Base-by-base conservation (phyloP, 2,329 filamentous ascomycete genomes). In the Dactylonectria estremocensis region DNA sequence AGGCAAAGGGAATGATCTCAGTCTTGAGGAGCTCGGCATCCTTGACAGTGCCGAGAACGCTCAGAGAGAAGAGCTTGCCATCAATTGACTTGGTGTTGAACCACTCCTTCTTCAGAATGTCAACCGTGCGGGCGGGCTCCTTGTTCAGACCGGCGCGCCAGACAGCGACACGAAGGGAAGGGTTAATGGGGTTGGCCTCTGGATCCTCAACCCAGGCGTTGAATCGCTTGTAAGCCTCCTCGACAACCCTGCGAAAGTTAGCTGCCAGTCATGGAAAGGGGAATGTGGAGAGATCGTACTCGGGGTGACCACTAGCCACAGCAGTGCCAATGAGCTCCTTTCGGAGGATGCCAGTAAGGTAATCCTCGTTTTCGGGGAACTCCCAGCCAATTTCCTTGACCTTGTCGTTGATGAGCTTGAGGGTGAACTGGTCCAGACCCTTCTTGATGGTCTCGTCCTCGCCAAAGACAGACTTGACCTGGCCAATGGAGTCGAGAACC, bases 341-440 rank as follows among this genome's bases (percentile, higher is more conserved):
- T 63, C 96, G 93, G 56, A 97, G 87, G 76, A 97, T 91, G 28
- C 92, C 90, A 14, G 89, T 92, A 50, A 97, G 90, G 80, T 93
- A 97, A 76, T 95, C 92, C 74, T 98, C 95, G 58, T 87, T 86
- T 46, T 91, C 82, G n/a, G 87, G 85, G 76, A 94, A 94, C 37
- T 96, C 92, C 93, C 95, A 98, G 45, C 95, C 95, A 74, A 98
- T 86, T 72, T 92, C 90, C 74, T 94, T 91, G 11, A 93, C 91
- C 9, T 94, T 93, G 33, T 90, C 88, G 28, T 89, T 88, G 68
- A 96, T 90, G 57, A 99, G 87, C 81, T 92, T 92, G 24, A 96
- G 85, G 2, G 91, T 90, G 78, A 97, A 97, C 59, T 90, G 91
- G 79, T 93, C 91, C 69, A 99, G 83, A 1, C 90, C 94, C 57